A percentile compares a stretch with the other conserved stretches of the same genome.
These are phyloP conservation scores for Crataegus laevigata DNA, from an alignment of 306 rosid species.

Conservation along the genomic window DNA sequence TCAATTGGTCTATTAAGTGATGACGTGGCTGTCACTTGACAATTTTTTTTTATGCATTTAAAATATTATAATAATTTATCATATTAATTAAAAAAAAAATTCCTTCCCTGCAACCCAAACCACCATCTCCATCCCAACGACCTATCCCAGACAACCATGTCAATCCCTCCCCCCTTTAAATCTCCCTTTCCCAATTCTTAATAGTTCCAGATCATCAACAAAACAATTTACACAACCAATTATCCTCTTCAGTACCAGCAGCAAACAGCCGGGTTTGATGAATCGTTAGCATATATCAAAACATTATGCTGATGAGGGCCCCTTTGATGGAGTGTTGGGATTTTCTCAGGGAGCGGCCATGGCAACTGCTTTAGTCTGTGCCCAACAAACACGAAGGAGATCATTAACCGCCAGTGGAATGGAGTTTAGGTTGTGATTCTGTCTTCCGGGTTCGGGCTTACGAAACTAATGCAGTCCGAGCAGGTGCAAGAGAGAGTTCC, in stretches of 20 bases:
- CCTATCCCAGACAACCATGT: too few species aligned
- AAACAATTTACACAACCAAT: too few species aligned
- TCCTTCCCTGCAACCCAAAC: too few species aligned
- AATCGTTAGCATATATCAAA: constrained; percentile 53
- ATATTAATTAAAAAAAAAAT: too few species aligned
- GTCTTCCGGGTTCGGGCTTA: constrained; percentile 70
- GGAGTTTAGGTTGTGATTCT: constrained; percentile 58
- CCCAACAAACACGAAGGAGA: constrained; percentile 24
- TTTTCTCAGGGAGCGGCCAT: constrained; percentile 94
- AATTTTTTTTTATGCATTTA: too few species aligned
- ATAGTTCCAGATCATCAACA: too few species aligned
- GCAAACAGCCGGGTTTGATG: constrained; percentile 66
- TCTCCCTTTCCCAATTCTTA: too few species aligned
- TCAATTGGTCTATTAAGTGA: too few species aligned
- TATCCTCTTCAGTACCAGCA: constrained; percentile 76
- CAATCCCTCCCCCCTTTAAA: too few species aligned
- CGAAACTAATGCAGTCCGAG: constrained; percentile 26
- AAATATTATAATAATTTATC: too few species aligned
- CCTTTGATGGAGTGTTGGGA: constrained; percentile 82
- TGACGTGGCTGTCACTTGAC: too few species aligned
- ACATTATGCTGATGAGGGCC: constrained; percentile 47
- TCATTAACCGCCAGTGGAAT: constrained; percentile 26
- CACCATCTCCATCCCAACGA: too few species aligned
- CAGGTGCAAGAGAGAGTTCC: background rate
- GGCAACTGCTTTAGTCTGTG: constrained; percentile 54